Evolutionary conservation across 441 rosid species (phyloP).

Genomic region (Syzygium malaccense): DNA sequence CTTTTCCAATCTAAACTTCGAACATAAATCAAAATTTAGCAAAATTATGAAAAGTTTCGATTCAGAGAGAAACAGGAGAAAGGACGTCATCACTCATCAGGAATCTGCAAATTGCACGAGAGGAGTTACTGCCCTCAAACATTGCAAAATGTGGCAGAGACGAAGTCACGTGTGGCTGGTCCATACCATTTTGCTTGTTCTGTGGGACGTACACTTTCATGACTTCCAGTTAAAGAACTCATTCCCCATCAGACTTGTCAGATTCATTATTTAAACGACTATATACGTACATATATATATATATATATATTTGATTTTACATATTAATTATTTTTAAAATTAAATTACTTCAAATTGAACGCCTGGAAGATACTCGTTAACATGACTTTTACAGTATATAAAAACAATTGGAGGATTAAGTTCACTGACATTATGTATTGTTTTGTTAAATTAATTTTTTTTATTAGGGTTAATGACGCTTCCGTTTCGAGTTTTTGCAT

Average conservation of each 20-base stretch:
- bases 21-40: not conserved
- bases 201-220: not conserved
- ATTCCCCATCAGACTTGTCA: not conserved
- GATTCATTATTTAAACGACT: not conserved
- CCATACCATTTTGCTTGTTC: not conserved
- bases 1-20: not conserved
- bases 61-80: not conserved
- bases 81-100: not conserved
- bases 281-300: not conserved
- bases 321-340: not conserved
- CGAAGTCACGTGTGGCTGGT: slow-evolving; percentile 3
- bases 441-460: not conserved
- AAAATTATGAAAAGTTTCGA: not conserved
- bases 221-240: not conserved
- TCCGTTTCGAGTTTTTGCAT: not conserved
- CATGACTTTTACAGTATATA: not conserved
- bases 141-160: not conserved
- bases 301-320: not conserved
- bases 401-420: not conserved
- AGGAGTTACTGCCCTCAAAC: not conserved
- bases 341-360: not conserved
- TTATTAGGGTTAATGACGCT: not conserved
- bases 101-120: not conserved
- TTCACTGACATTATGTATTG: not conserved
- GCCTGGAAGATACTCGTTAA: not conserved